Percentiles rank a stretch among this genome's conserved stretches.
Conservation (phyloP, 2,329 filamentous ascomycete genomes). For the Aspergillus candidus region DNA sequence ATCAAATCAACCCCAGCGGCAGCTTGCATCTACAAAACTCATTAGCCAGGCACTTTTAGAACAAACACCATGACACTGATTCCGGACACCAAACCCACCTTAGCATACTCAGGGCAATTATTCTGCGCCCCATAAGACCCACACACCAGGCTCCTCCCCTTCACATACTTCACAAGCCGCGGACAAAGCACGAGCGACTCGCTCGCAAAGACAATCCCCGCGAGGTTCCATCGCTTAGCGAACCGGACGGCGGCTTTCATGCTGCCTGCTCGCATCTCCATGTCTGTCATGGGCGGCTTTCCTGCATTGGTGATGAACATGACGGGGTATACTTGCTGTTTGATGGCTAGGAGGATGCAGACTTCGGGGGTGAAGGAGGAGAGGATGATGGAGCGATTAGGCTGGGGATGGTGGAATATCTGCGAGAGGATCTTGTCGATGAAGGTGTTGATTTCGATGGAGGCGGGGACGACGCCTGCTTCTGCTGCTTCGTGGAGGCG, state of each 20-base stretch:
- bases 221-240: conserved; percentile 33
- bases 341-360: conserved; percentile 20
- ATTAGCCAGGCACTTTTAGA: conserved; percentile 10
- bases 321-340: conserved; percentile 19
- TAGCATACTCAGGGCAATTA: conserved; percentile 9
- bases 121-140: conserved; percentile 34
- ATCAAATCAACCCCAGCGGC: conserved; percentile 18
- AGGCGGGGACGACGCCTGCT: conserved; percentile 29
- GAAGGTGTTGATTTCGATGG: conserved; percentile 37
- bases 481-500: conserved; percentile 34
- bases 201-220: conserved; percentile 33
- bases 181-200: conserved; percentile 35
- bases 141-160: conserved; percentile 27
- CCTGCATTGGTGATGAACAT: conserved; percentile 26
- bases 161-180: conserved; percentile 30
- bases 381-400: conserved; percentile 27
- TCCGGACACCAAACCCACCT: conserved; percentile 1
- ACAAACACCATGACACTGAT: too few species aligned
- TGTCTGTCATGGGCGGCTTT: conserved; percentile 19
- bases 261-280: conserved; percentile 26
- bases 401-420: conserved; percentile 19
- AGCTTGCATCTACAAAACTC: conserved; percentile 12
- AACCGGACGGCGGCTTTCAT: conserved; percentile 36
- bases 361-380: conserved; percentile 25
- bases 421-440: conserved; percentile 32